phyloP scores from a whole-genome alignment of 176 grass and related monocot species.

The Canna indica region DNA sequence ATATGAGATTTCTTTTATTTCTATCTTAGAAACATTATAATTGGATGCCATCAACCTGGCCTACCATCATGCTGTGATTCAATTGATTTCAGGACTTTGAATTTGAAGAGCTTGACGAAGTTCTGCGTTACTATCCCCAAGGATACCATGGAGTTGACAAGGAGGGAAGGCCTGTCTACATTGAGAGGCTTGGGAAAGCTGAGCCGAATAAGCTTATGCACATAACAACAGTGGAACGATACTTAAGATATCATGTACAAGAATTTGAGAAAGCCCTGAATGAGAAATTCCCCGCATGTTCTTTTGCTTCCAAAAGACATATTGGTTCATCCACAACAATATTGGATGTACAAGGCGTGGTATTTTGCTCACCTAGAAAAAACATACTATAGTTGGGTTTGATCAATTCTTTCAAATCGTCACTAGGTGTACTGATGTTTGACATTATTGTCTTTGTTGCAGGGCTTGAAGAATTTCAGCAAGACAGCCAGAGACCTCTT shows the following conservation, averaged over 20 bases:
- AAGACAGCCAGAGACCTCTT: constrained; percentile 80
- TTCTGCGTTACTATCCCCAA: constrained; percentile 73
- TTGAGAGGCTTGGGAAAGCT: constrained; percentile 87
- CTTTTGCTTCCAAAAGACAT: constrained; percentile 82
- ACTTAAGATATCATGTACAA: constrained; percentile 96
- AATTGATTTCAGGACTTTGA: constrained; percentile 56
- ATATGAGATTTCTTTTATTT: neutral
- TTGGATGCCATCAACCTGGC: neutral
- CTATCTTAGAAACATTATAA: neutral
- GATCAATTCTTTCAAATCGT: neutral
- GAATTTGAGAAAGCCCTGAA: constrained; percentile 91
- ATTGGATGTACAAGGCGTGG: constrained; percentile 95
- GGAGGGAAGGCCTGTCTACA: constrained; percentile 74
- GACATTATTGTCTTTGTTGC: constrained; percentile 2
- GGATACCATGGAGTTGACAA: constrained; percentile 82
- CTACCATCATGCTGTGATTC: neutral
- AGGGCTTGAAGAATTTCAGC: constrained; percentile 95
- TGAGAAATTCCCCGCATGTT: constrained; percentile 88
- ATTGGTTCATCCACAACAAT: constrained; percentile 81
- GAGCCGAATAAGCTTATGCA: constrained; percentile 81
- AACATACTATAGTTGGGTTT: constrained; percentile 6
- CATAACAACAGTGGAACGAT: constrained; percentile 67
- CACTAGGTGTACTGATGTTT: neutral
- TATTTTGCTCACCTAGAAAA: constrained; percentile 17
- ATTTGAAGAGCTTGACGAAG: constrained; percentile 71